These are phyloP conservation scores for Solanum chiquidenum DNA, from an alignment of 257 asterid species.

Conservation along the genomic window DNA sequence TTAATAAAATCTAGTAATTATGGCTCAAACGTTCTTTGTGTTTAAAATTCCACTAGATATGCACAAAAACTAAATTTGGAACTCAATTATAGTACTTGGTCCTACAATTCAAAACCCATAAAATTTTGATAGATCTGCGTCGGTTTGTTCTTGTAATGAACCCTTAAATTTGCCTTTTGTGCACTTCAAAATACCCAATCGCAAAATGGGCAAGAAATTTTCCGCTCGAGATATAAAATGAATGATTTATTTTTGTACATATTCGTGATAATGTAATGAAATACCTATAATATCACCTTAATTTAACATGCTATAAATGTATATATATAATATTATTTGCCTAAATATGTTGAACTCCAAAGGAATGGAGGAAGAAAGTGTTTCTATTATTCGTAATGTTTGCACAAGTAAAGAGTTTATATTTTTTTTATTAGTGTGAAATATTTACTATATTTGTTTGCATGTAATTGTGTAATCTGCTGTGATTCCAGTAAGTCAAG, in stretches of 20 bases:
- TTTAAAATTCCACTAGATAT: background rate
- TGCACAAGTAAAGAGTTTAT: background rate
- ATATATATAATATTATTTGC: background rate
- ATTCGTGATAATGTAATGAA: background rate
- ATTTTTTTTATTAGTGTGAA: too few species aligned
- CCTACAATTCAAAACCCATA: background rate
- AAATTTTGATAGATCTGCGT: background rate
- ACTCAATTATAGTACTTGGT: background rate
- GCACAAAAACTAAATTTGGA: background rate
- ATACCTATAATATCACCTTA: background rate
- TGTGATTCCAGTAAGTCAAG: background rate
- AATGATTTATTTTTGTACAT: background rate
- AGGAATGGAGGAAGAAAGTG: background rate
- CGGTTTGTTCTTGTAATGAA: background rate
- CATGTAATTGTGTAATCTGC: background rate
- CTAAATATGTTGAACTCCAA: background rate
- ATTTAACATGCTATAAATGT: background rate
- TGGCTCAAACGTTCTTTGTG: background rate
- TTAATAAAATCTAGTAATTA: background rate
- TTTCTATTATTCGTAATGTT: background rate
- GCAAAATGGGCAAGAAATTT: background rate
- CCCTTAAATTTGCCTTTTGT: background rate
- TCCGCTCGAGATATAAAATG: background rate
- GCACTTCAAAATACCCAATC: background rate
- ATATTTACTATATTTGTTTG: background rate